A percentile compares a stretch with the other conserved stretches of the same genome.
Conservation (phyloP, 2,329 filamentous ascomycete species). For the Zymoseptoria ardabiliae region DNA sequence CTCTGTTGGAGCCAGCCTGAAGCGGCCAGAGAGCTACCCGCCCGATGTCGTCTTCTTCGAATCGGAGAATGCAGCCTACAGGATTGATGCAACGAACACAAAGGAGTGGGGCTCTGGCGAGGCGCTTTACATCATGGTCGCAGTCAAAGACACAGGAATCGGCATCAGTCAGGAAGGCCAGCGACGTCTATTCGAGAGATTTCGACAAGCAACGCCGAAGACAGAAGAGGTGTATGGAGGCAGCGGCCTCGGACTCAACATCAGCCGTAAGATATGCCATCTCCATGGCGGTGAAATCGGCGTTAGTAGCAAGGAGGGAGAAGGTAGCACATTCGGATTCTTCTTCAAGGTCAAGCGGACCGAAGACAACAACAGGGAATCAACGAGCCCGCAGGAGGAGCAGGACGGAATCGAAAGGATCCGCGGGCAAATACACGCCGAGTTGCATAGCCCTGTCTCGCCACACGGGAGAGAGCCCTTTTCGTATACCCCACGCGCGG, state of each 20-base stretch:
- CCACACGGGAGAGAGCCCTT: background rate
- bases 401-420: background rate
- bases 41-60: constrained; percentile 40
- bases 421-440: background rate
- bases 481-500: background rate
- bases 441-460: background rate
- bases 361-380: background rate
- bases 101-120: constrained; percentile 37
- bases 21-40: constrained; percentile 36
- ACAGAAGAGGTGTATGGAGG: constrained; percentile 36
- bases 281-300: constrained; percentile 40
- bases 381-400: constrained; percentile 4
- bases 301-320: constrained; percentile 31
- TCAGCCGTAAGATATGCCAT: constrained; percentile 40
- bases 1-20: constrained; percentile 18
- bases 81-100: constrained; percentile 35
- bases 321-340: constrained; percentile 39
- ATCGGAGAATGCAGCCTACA: constrained; percentile 29
- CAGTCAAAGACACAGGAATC: constrained; percentile 36
- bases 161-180: constrained; percentile 34
- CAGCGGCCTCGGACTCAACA: constrained; percentile 40
- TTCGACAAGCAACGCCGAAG: constrained; percentile 31
- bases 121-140: constrained; percentile 37
- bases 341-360: constrained; percentile 30
- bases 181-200: constrained; percentile 37